These are phyloP conservation scores for Paramecium primaurelia DNA, from an alignment of 73 alveolate species.

Conservation along the genomic window DNA sequence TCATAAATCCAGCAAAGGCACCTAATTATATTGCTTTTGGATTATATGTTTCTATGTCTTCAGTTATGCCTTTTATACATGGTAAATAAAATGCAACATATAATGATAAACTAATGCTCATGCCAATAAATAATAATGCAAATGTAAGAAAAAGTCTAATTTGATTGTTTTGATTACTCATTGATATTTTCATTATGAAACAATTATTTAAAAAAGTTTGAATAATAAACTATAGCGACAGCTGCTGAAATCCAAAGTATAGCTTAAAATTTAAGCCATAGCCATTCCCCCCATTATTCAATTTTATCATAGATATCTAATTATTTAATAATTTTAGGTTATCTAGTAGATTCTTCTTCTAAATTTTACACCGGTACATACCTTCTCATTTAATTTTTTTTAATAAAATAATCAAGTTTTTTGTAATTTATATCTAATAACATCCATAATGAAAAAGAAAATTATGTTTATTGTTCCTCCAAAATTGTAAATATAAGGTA, in stretches of 20 bases:
- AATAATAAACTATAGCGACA: not conserved
- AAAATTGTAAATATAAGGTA: not conserved
- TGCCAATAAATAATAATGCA: constrained; percentile 9
- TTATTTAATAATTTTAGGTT: not conserved
- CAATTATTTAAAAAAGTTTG: not conserved
- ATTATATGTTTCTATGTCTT: not conserved
- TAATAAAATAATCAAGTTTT: not conserved
- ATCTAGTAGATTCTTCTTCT: not conserved
- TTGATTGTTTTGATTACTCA: not conserved
- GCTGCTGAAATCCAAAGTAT: not conserved
- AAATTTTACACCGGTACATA: not conserved
- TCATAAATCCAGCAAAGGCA: constrained; percentile 10
- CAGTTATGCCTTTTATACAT: not conserved
- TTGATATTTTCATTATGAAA: constrained; percentile 24
- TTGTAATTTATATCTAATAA: not conserved
- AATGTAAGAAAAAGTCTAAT: not conserved
- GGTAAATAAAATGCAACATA: not conserved
- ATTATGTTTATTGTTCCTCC: not conserved
- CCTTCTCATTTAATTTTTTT: not conserved
- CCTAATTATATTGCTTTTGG: constrained; percentile 37
- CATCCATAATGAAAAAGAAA: not conserved
- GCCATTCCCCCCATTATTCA: constrained; percentile 22
- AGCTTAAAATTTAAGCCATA: not conserved
- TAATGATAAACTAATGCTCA: not conserved
- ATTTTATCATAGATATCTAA: not conserved